Evolutionary conservation across 2,329 filamentous ascomycete genomes (phyloP).

Genomic region (Didymella sp.): DNA sequence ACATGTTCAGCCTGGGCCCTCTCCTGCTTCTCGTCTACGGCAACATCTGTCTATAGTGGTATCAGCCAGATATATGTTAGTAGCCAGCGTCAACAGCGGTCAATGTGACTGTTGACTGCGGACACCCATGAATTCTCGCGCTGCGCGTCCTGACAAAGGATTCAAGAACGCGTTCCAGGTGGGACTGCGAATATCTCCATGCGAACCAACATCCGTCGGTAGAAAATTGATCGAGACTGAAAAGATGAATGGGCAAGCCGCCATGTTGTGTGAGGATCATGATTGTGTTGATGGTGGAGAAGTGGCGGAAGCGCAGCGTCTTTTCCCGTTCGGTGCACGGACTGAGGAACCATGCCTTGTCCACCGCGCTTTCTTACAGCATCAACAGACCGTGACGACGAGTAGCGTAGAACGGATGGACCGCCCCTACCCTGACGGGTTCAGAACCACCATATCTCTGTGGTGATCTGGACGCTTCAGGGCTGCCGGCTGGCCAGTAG

Average conservation of each 20-base stretch:
- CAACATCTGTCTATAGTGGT: background rate
- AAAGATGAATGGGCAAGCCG: background rate
- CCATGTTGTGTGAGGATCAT: background rate
- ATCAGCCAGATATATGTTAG: background rate
- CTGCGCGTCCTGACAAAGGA: constrained; percentile 8
- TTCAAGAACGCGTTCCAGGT: constrained; percentile 3
- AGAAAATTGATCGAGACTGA: background rate
- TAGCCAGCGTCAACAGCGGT: background rate
- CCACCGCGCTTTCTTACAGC: background rate
- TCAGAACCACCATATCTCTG: background rate
- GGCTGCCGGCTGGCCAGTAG: too few relatives aligned
- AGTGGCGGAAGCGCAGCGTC: background rate
- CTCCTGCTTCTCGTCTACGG: background rate
- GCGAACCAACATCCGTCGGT: background rate
- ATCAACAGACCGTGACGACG: background rate
- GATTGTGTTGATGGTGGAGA: background rate
- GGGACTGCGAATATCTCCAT: constrained; percentile 1
- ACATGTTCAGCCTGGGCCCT: background rate
- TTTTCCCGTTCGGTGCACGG: background rate
- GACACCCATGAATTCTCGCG: background rate
- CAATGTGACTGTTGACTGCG: background rate
- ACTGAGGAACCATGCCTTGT: background rate
- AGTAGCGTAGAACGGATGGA: background rate
- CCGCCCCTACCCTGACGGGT: background rate
- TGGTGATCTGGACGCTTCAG: background rate